Evolutionary conservation across 225 moss, liverwort and hornwort species (phyloP).

Genomic region (Physcomitrium patens): DNA sequence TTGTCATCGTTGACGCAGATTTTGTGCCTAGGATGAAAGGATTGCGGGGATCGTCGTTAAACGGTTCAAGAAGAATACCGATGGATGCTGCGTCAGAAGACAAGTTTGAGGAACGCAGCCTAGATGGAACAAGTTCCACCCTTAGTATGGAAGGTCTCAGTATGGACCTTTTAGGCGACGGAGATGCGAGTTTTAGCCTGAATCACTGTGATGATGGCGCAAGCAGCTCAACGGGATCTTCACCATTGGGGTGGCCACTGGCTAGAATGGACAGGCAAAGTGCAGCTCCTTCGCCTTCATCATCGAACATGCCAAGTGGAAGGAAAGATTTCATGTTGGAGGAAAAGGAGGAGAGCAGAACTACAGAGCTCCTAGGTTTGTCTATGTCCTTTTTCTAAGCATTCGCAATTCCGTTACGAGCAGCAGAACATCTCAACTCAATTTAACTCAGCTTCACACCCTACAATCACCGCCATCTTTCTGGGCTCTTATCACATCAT

Average conservation of each 20-base stretch:
- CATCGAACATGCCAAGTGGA: constrained; percentile 72
- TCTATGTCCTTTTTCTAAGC: neutral
- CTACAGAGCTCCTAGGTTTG: constrained; percentile 82
- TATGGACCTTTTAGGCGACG: constrained; percentile 83
- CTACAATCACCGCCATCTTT: neutral
- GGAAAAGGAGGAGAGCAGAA: constrained; percentile 85
- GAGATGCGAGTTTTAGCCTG: constrained; percentile 73
- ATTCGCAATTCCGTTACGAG: no score
- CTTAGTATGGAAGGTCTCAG: constrained; percentile 85
- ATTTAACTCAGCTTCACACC: no score
- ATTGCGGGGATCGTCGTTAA: constrained; percentile 40
- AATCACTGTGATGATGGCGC: constrained; percentile 76
- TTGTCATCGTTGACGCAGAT: constrained; percentile 37
- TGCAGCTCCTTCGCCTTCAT: constrained; percentile 75
- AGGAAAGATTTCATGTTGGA: constrained; percentile 87
- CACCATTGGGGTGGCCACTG: constrained; percentile 93
- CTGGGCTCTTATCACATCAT: no score
- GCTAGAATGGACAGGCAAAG: constrained; percentile 76
- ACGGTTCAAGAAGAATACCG: constrained; percentile 50
- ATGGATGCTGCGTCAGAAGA: constrained; percentile 62
- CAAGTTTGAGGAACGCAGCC: constrained; percentile 80
- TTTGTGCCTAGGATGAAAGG: constrained; percentile 60
- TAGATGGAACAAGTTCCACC: constrained; percentile 85
- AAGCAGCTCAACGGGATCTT: constrained; percentile 85
- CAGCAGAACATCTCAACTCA: no score